Base-by-base conservation (phyloP, 1,284 basidiomycete genomes). In the Pulchroboletus neoregius region DNA sequence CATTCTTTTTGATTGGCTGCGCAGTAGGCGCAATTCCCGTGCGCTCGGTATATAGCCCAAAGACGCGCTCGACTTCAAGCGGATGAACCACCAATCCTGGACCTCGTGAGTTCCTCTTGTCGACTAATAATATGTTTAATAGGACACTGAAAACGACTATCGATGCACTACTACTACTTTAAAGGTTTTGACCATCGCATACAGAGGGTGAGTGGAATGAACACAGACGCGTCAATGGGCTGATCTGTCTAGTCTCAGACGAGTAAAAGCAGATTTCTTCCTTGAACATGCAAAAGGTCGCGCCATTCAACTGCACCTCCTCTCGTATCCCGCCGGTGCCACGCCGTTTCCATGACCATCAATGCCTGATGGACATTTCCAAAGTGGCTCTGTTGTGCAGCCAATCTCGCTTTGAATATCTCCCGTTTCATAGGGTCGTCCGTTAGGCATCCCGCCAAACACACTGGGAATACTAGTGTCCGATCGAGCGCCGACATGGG, bases 401-500 rank as follows among this genome's bases (percentile, higher is more conserved):
- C 70, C 39, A 88, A 65, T 33, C 83, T 76, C 30, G 68, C 66
- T 58, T 79, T 80, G 61, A 87, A 69, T 56, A 81, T 74, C 45
- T 84, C 79, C 38, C 82, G 76, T 49, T 75, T 72, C 46, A 68
- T 67, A 23, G 72, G 75, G 59, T 82, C 76, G 61, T 87, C 82
- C 30, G 82, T 76, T 73, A 89, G 75, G 63, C 79, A 79, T 1
- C 82, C 87, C 16, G 80, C 79, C 38, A 91, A 69, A 58, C 78
- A 82, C 46, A 88, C 74, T 15, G 88, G 87, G 62, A 89, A 82
- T 8, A 84, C 69, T 37, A 89, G 63, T 3, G 76, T 74, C 46
- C 84, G 78, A 62, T 90, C 87, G 44, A 78, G 65, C 47, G 75
- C 71, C 12, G 80, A 79, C 36, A 75, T 65, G 13, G 74, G 74